Base-by-base conservation (phyloP, 2,329 filamentous ascomycete genomes). In the Sclerotinia spermophila region DNA sequence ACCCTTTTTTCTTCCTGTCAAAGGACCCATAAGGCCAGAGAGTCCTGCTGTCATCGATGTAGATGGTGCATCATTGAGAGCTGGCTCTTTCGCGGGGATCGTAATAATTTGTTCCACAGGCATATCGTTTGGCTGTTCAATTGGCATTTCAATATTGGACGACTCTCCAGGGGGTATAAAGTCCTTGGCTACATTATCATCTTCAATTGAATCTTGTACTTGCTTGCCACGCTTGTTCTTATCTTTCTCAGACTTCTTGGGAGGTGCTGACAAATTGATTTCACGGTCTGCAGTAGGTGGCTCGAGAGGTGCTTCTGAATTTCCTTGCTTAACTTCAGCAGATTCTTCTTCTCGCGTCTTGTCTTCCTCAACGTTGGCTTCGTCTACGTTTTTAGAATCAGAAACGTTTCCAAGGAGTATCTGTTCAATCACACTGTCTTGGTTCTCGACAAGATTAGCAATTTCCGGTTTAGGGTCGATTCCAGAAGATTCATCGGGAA, bases 181-280 rank as follows among this genome's bases (percentile, higher is more conserved):
- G 11, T 70, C 60, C 15, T 58, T 48, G 27, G 38, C 1, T 8
- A 30, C 42, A 21, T 8, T 24, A 8, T 45, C 24, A n/a, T 71
- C 68, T 55, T 72, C 68, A 67, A 48, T 55, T 10, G 40, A 45
- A 33, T 59, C 58, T 66, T 68, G 68, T 24, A 44, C 24, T 38
- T 72, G 38, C 45, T 48, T 55, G 27, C n/a, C 45, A n/a, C 17
- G 69, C 38, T 60, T 53, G 21, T 61, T 73, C 40, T 72, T 75
- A 30, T 83, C 82, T 72, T 70, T 73, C 62, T 73, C 71, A 24
- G 72, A 71, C 42, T 71, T 68, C 67, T 62, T 68, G 7, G 33
- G 33, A 38, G 55, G 55, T 30, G 56, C 19, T 5, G 67, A 59
- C n/a, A 69, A 42, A 21, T 62, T 56, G 11, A 62, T 59, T 51